phyloP scores from a whole-genome alignment of 1,284 basidiomycete species.

The Trichosporon sp. region DNA sequence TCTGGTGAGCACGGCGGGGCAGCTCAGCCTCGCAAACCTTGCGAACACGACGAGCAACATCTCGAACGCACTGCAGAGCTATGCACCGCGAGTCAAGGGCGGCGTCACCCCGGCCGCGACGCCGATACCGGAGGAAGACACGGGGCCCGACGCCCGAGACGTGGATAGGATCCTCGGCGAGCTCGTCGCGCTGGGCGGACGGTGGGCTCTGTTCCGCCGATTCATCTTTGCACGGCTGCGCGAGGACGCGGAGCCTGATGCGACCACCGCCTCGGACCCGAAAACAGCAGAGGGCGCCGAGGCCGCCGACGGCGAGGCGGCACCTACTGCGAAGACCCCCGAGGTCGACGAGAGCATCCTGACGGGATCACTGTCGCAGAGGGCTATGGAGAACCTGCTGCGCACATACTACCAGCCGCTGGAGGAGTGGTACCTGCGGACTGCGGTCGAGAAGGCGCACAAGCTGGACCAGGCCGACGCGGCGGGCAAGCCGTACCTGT shows the following conservation, averaged over 20 bases:
- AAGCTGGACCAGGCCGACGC: conserved; percentile 62
- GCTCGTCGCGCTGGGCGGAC: conserved; percentile 76
- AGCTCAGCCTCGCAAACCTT: conserved; percentile 32
- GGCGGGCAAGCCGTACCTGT: conserved; percentile 58
- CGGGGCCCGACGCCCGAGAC: conserved; percentile 71
- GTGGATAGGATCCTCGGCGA: conserved; percentile 85
- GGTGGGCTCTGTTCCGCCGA: conserved; percentile 86
- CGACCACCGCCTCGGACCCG: too few relatives aligned
- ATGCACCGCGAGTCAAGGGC: conserved; percentile 37
- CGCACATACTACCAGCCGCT: conserved; percentile 76
- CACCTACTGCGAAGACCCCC: too few relatives aligned
- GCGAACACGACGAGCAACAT: conserved; percentile 49
- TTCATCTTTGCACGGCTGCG: conserved; percentile 66
- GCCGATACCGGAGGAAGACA: conserved; percentile 55
- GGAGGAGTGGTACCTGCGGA: conserved; percentile 88
- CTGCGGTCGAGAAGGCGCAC: conserved; percentile 71
- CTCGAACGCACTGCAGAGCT: conserved; percentile 47
- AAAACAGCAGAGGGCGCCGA: too few relatives aligned
- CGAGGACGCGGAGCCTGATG: not conserved
- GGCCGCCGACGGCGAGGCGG: not conserved
- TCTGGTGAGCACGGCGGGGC: conserved; percentile 13
- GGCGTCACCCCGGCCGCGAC: conserved; percentile 39
- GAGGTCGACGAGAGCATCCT: not conserved
- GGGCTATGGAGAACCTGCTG: conserved; percentile 65
- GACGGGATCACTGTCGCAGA: conserved; percentile 36